phyloP scores from a whole-genome alignment of 345 rosid species.

The Arabidopsis suecica region DNA sequence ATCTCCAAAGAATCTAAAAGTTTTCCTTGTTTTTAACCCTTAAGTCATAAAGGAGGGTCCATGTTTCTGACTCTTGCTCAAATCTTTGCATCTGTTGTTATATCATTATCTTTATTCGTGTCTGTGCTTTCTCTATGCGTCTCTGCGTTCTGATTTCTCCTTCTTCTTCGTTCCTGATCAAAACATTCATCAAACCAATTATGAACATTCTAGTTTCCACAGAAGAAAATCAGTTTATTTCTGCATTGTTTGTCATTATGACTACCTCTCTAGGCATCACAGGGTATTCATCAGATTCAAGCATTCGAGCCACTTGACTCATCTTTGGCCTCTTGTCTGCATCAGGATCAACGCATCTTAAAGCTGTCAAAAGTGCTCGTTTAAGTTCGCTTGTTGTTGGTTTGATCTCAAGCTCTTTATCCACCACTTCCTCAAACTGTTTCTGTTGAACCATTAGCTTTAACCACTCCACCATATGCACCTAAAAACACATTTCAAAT shows the following conservation, averaged over 20 bases:
- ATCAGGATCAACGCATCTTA: constrained; percentile 97
- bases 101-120: constrained; percentile 51
- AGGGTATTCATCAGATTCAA: constrained; percentile 91
- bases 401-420: constrained; percentile 70
- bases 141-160: constrained; percentile 60
- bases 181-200: constrained; percentile 19
- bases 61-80: constrained; percentile 29
- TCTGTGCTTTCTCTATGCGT: constrained; percentile 55
- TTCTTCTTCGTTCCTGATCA: constrained; percentile 73
- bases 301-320: constrained; percentile 97
- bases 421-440: constrained; percentile 85
- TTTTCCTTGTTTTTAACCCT: constrained; percentile 1
- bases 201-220: constrained; percentile 2
- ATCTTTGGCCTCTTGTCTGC: constrained; percentile 91
- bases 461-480: constrained; percentile 95
- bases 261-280: constrained; percentile 76
- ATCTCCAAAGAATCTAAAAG: constrained; percentile 35
- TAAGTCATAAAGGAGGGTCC: constrained; percentile 11
- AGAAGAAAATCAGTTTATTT: background rate
- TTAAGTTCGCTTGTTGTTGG: constrained; percentile 89
- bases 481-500: constrained; percentile 53
- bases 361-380: constrained; percentile 87
- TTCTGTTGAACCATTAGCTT: constrained; percentile 92
- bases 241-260: background rate
- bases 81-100: constrained; percentile 32